Conservation (phyloP, 1,284 basidiomycete genomes). For the Porodaedalea pini region DNA sequence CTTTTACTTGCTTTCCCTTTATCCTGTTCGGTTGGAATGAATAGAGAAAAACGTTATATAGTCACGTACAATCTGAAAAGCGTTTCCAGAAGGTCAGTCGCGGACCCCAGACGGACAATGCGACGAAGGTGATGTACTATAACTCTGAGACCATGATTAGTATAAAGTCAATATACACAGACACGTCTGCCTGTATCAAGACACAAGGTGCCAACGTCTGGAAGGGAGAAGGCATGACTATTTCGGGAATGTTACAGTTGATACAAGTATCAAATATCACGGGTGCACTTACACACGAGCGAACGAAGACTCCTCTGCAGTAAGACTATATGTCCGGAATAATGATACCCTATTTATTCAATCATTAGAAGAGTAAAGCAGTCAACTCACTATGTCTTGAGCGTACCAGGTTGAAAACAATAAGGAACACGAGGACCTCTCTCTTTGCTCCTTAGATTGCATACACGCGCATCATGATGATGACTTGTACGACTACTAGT, state of each 20-base stretch:
- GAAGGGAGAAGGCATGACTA: slow-evolving; percentile 5
- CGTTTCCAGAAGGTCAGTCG: not conserved
- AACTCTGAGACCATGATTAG: slow-evolving; percentile 6
- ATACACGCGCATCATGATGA: slow-evolving; percentile 9
- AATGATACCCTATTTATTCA: not conserved
- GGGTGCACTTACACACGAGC: slow-evolving; percentile 3
- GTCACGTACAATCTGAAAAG: not conserved
- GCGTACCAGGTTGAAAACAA: not conserved
- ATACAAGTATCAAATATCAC: no score
- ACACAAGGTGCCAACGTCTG: slow-evolving; percentile 6
- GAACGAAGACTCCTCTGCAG: slow-evolving; percentile 5
- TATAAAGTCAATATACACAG: slow-evolving; percentile 6
- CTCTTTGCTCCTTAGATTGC: slow-evolving; percentile 7
- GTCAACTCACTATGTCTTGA: not conserved
- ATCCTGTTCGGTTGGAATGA: not conserved
- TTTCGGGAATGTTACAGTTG: not conserved
- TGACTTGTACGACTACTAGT: not conserved
- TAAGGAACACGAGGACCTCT: not conserved
- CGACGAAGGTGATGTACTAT: not conserved
- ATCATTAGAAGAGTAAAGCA: not conserved
- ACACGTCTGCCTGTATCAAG: not conserved
- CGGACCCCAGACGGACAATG: not conserved
- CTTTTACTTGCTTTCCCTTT: slow-evolving; percentile 8
- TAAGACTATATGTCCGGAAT: slow-evolving; percentile 1
- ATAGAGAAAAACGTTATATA: not conserved